Percentiles rank a stretch among this genome's conserved stretches.
Conservation (phyloP, 352 stramenopile species). For the Globisporangium paddicum region DNA sequence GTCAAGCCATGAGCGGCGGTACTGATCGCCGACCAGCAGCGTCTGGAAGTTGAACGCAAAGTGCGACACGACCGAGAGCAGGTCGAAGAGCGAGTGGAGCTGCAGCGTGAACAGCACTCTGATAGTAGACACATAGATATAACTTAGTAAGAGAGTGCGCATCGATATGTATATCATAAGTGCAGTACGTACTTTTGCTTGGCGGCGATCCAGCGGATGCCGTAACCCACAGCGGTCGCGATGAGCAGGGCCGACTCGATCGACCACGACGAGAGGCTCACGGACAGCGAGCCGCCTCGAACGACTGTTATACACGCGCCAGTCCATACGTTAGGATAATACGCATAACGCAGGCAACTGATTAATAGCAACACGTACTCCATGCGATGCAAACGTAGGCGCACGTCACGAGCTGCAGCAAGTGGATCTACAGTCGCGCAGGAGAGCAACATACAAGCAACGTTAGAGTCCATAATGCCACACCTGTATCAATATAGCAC, state of each 20-base stretch:
- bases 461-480: background rate
- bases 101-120: constrained; percentile 59
- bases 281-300: constrained; percentile 50
- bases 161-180: too few species aligned
- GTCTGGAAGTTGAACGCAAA: constrained; percentile 77
- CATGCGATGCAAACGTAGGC: constrained; percentile 79
- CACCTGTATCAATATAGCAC: background rate
- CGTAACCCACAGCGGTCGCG: constrained; percentile 64
- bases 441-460: background rate
- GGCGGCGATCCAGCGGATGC: constrained; percentile 66
- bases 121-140: background rate
- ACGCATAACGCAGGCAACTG: background rate
- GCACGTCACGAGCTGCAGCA: constrained; percentile 74
- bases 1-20: constrained; percentile 77
- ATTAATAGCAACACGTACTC: constrained; percentile 53
- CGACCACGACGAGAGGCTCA: constrained; percentile 79
- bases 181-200: constrained; percentile 71
- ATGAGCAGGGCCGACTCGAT: constrained; percentile 77
- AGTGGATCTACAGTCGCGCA: constrained; percentile 60
- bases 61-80: constrained; percentile 79
- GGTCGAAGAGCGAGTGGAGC: constrained; percentile 74
- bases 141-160: too few species aligned
- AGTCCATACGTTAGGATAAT: background rate
- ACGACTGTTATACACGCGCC: constrained; percentile 40
- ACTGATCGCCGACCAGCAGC: constrained; percentile 39